Base-by-base conservation (phyloP, 2,329 filamentous ascomycete genomes). In the Xylaria sp. region DNA sequence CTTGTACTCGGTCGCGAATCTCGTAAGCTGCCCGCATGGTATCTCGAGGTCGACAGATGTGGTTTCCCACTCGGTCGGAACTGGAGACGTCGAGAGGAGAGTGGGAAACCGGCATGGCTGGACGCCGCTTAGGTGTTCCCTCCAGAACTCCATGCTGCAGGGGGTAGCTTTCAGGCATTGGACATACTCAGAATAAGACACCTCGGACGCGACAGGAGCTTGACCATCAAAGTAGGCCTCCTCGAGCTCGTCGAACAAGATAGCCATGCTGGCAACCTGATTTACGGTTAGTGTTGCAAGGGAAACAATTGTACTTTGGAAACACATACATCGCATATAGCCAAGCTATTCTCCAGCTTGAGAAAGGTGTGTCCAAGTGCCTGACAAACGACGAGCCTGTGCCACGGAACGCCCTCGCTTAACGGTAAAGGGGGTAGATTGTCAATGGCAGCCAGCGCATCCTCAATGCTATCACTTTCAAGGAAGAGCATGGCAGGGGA, bases 401-500 rank as follows among this genome's bases (percentile, higher is more conserved):
- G 80, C 21, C 76, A 74, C 7, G 80, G 78, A 44, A 76, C 73
- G 1, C 66, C 65, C 62, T 72, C 60, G 57, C 66, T 52, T 50
- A 70, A 43, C 54, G 69, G 69, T 42, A 81, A 63, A 5, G 74
- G 68, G 0, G 79, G 77, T 0, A 82, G 64, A 8, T 71, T 74
- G 51, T 71, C 69, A 41, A 78, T 69, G 16, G 75, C 60, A 48
- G 70, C 55, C 56, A 74, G 57, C 51, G 74, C 65, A 61, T 78
- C 63, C 61, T 76, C 65, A 50, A 72, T 54, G 44, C 72, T 62
- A 0, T 68, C 69, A 1, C 75, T 74, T 47, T 83, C 80, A 41
- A 83, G 74, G 48, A 82, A 83, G 4, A 83, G 68, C 75, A 83
- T 82, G 34, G 71, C 74, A 0, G 80, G 78, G 0, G 78, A 81